These are phyloP conservation scores for Yamadazyma dendronema DNA, from an alignment of 1,139 yeast genomes.

Conservation along the genomic window DNA sequence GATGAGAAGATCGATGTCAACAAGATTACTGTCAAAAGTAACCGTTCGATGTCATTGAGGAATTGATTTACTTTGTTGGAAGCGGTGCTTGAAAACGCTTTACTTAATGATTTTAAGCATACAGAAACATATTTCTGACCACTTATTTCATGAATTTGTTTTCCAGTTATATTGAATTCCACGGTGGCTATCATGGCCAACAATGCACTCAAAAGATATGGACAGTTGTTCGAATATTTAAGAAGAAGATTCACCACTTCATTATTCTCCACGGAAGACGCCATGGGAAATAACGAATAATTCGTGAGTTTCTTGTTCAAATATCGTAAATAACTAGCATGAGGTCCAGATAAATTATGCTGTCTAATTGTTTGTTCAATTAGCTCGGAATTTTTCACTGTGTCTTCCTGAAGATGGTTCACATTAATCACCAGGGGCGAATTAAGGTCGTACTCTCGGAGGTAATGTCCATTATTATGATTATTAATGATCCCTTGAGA, in stretches of 20 bases:
- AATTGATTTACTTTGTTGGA: slow-evolving; percentile 17
- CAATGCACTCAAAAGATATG: slow-evolving; percentile 34
- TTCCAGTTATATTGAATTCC: slow-evolving; percentile 33
- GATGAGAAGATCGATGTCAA: slow-evolving; percentile 40
- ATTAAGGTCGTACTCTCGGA: slow-evolving; percentile 8
- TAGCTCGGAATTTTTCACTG: slow-evolving; percentile 19
- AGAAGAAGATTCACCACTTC: slow-evolving; percentile 34
- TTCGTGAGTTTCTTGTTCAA: slow-evolving; percentile 29
- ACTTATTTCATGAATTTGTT: slow-evolving; percentile 27
- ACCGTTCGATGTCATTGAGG: slow-evolving; percentile 34
- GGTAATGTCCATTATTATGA: slow-evolving; percentile 10
- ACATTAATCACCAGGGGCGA: slow-evolving; percentile 11
- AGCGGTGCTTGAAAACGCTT: slow-evolving; percentile 26
- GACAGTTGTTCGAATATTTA: slow-evolving; percentile 33
- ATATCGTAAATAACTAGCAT: slow-evolving; percentile 29
- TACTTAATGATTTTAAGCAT: slow-evolving; percentile 32
- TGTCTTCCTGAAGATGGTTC: slow-evolving; percentile 5
- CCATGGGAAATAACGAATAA: slow-evolving; percentile 38
- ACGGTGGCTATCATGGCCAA: slow-evolving; percentile 40
- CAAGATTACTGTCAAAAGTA: slow-evolving; percentile 37
- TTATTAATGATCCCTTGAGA: slow-evolving; percentile 12
- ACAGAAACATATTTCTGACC: slow-evolving; percentile 31
- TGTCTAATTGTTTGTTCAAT: slow-evolving; percentile 24
- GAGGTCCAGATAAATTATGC: slow-evolving; percentile 28
- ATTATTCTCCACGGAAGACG: slow-evolving; percentile 34